A percentile compares a stretch with the other conserved stretches of the same genome.
Conservation (phyloP, 2,329 filamentous ascomycete genomes). For the Lachnellula hyalina region DNA sequence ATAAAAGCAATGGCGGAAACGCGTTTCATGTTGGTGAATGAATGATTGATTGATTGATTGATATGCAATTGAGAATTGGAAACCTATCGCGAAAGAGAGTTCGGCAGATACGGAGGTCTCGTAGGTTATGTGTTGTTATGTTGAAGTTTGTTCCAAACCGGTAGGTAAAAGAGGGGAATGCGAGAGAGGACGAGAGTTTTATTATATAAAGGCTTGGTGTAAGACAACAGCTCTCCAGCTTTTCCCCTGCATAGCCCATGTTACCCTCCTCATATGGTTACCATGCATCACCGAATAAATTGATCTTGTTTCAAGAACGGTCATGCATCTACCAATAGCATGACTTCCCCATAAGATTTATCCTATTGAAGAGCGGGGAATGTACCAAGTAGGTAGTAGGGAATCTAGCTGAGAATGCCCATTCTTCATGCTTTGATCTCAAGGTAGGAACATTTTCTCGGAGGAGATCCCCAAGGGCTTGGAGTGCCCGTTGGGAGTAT, state of each 20-base stretch:
- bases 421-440: background rate
- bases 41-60: background rate
- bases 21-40: conserved; percentile 20
- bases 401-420: background rate
- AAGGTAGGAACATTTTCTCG: background rate
- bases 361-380: background rate
- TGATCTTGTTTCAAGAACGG: background rate
- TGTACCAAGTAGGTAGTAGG: background rate
- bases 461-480: background rate
- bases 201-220: background rate
- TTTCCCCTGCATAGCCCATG: background rate
- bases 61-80: background rate
- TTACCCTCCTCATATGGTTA: background rate
- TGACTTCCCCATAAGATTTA: background rate
- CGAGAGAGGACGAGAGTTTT: background rate
- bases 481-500: background rate
- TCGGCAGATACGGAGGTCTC: too few species aligned
- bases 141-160: too few species aligned
- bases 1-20: conserved; percentile 15
- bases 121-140: too few species aligned
- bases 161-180: too few species aligned
- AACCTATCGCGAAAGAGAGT: background rate
- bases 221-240: background rate
- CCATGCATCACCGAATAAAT: background rate
- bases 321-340: background rate